Conservation (phyloP, 805 yeast species). For the Teunomyces barrocoloradensis region DNA sequence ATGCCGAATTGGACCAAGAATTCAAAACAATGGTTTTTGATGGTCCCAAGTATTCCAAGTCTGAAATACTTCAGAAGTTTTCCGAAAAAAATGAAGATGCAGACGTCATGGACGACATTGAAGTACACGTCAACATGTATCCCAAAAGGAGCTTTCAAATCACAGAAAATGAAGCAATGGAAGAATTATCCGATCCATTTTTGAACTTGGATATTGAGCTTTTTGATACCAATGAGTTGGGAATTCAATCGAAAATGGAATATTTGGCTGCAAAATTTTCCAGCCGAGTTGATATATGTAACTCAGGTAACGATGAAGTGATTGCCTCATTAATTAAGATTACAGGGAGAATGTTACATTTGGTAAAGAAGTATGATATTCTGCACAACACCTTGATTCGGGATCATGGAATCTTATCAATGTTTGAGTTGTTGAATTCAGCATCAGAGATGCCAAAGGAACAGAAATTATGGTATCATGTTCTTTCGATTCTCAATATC, state of each 20-base stretch:
- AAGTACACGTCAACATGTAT: neutral
- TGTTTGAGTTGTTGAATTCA: conserved; percentile 38
- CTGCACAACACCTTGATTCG: conserved; percentile 40
- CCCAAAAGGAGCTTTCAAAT: neutral
- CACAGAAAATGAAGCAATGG: conserved; percentile 4
- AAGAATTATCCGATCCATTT: conserved; percentile 37
- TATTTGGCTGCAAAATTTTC: conserved; percentile 31
- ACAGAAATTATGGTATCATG: conserved; percentile 36
- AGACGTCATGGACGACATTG: conserved; percentile 10
- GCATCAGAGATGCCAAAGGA: conserved; percentile 31
- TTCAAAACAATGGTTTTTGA: conserved; percentile 7
- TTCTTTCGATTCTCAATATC: conserved; percentile 32
- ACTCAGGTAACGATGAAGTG: conserved; percentile 29
- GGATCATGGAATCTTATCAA: conserved; percentile 40
- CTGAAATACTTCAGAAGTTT: conserved; percentile 30
- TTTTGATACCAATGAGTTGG: conserved; percentile 42
- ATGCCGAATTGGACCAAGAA: conserved; percentile 9
- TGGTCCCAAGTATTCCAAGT: conserved; percentile 16
- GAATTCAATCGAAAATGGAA: conserved; percentile 40
- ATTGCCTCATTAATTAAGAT: conserved; percentile 29
- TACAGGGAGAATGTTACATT: conserved; percentile 37
- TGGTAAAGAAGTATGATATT: conserved; percentile 37
- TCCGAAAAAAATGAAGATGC: conserved; percentile 24
- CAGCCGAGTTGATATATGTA: conserved; percentile 28
- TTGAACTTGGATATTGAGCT: conserved; percentile 35